Evolutionary conservation across 148 eudicot genomes (phyloP).

Genomic region (Polygonum maritimum): DNA sequence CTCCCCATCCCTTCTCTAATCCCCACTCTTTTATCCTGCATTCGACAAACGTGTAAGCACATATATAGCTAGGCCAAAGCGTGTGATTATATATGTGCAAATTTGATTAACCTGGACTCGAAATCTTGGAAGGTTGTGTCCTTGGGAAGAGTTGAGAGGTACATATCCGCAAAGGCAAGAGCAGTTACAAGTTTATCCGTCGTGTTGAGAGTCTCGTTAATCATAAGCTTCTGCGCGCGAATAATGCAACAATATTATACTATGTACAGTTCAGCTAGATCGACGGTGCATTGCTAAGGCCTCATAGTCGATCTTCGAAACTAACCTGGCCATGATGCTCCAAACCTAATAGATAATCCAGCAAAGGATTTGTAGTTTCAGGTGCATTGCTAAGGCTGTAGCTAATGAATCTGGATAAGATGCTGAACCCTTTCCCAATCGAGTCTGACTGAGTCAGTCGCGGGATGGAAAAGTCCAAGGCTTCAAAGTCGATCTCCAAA

Average conservation of each 20-base stretch:
- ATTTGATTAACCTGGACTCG: conserved; percentile 27
- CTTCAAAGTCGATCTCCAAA: conserved; percentile 58
- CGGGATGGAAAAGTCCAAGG: conserved; percentile 30
- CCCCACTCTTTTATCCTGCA: conserved; percentile 51
- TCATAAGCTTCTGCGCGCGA: conserved; percentile 43
- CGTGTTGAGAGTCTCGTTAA: conserved; percentile 45
- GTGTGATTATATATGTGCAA: conserved; percentile 11
- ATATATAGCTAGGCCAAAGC: background rate
- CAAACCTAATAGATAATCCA: conserved; percentile 37
- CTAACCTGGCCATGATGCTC: conserved; percentile 18
- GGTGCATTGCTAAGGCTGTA: conserved; percentile 21
- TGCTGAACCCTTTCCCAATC: conserved; percentile 44
- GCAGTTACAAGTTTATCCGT: conserved; percentile 36
- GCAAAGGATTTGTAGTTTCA: conserved; percentile 33
- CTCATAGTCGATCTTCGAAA: too few species aligned
- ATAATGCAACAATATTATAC: background rate
- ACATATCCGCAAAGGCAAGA: conserved; percentile 36
- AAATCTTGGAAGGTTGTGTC: conserved; percentile 35
- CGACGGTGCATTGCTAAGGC: too few species aligned
- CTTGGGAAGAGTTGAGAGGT: conserved; percentile 34
- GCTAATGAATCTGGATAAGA: conserved; percentile 29
- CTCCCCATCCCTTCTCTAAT: conserved; percentile 70
- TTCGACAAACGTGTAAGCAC: background rate
- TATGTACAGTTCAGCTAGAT: too few species aligned
- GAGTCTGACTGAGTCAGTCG: conserved; percentile 36